A percentile compares a stretch with the other conserved stretches of the same genome.
phyloP scores from a whole-genome alignment of 1,139 yeast species.

The Kodamaea plutei region DNA sequence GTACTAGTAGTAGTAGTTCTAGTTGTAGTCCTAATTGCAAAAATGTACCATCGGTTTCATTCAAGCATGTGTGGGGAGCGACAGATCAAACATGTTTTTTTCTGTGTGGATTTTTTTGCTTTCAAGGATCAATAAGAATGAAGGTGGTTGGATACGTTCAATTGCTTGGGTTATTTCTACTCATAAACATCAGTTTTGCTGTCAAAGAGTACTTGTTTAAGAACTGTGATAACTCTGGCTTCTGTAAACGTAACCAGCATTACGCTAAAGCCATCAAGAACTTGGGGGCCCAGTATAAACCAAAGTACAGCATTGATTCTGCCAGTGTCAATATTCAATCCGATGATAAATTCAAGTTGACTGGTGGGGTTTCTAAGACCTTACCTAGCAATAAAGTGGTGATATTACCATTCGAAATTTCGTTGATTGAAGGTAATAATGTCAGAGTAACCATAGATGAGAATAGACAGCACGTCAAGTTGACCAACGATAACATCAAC shows the following conservation, averaged over 20 bases:
- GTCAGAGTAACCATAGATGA: constrained; percentile 67
- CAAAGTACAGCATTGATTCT: constrained; percentile 55
- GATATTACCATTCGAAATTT: constrained; percentile 53
- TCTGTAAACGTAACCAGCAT: constrained; percentile 76
- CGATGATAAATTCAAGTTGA: constrained; percentile 20
- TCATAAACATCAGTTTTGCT: too few species aligned
- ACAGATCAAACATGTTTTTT: too few species aligned
- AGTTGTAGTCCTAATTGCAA: too few species aligned
- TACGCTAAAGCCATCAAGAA: constrained; percentile 51
- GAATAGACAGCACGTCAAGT: constrained; percentile 16
- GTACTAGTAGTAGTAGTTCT: too few species aligned
- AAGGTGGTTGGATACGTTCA: too few species aligned
- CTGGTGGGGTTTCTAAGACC: constrained; percentile 47
- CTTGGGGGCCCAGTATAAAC: constrained; percentile 22
- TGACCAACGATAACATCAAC: constrained; percentile 19
- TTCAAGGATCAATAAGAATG: too few species aligned
- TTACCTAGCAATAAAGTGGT: constrained; percentile 23
- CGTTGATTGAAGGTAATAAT: constrained; percentile 50
- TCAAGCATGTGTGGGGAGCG: too few species aligned
- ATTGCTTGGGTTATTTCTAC: too few species aligned
- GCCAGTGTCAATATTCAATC: constrained; percentile 28
- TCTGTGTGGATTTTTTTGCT: too few species aligned
- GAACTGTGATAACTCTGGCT: constrained; percentile 77
- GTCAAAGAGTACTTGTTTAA: constrained; percentile 74
- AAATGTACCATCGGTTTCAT: too few species aligned